These are phyloP conservation scores for Ophiostoma sp. DNA, from an alignment of 2,329 filamentous ascomycete species.

Conservation along the genomic window DNA sequence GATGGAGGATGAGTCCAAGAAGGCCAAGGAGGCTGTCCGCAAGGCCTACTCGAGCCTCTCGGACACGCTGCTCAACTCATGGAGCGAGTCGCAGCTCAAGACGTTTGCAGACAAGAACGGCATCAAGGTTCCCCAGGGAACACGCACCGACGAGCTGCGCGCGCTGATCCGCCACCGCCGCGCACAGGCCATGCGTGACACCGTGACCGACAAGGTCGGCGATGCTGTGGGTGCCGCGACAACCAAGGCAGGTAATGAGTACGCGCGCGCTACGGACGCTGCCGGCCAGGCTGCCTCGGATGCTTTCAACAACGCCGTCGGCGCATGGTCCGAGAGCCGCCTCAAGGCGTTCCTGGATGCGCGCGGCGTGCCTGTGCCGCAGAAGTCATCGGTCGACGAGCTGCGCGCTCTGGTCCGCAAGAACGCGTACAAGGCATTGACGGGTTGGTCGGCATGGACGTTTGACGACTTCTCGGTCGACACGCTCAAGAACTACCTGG, in stretches of 20 bases:
- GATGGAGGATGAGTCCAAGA: slow-evolving; percentile 54
- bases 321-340: slow-evolving; percentile 67
- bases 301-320: slow-evolving; percentile 58
- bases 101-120: slow-evolving; percentile 88
- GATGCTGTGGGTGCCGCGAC: slow-evolving; percentile 65
- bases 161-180: slow-evolving; percentile 86
- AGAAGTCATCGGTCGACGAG: slow-evolving; percentile 64
- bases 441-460: slow-evolving; percentile 66
- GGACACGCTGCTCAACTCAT: slow-evolving; percentile 80
- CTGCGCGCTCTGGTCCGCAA: slow-evolving; percentile 70
- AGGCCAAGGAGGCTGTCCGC: slow-evolving; percentile 36
- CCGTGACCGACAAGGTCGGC: slow-evolving; percentile 49
- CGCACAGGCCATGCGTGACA: slow-evolving; percentile 64
- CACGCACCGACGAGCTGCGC: slow-evolving; percentile 80
- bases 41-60: slow-evolving; percentile 67
- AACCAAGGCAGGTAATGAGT: slow-evolving; percentile 69
- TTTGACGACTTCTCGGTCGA: slow-evolving; percentile 72
- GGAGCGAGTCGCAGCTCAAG: slow-evolving; percentile 86
- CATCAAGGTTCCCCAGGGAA: slow-evolving; percentile 85
- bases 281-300: slow-evolving; percentile 57
- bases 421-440: slow-evolving; percentile 63
- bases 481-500: slow-evolving; percentile 58
- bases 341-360: slow-evolving; percentile 74
- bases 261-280: slow-evolving; percentile 67
- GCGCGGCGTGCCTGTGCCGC: slow-evolving; percentile 69